Evolutionary conservation across 768 basidiomycete genomes (phyloP), one percentile per base, ranked within the genome.

Genomic region (Flagelloscypha sp.): DNA sequence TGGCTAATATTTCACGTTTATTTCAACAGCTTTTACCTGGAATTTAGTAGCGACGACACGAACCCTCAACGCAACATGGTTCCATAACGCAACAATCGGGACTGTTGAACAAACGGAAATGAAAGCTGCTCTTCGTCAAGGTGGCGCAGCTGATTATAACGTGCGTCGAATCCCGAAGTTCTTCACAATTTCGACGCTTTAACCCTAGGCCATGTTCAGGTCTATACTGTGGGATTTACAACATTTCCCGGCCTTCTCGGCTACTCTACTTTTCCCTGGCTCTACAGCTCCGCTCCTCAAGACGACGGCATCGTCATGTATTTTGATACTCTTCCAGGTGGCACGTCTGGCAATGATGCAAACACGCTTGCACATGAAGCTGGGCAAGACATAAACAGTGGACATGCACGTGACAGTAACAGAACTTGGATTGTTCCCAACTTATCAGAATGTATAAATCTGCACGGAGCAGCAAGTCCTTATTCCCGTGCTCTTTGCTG

Each of bases 331-430:
- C 43, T 63, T 7, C 62, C 63, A 3, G 59, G 55, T 8, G 68
- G 54, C 8, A 47, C 45, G 17, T 49, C 53, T 5, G 24, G 41
- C 2, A 47, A 53, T 46, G 58, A 52, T 49, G 45, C 52, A 38
- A 41, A 66, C 51, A 76, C 69, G 27, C 45, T 70, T 40, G 71
- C 66, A 10, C 75, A 77, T 48, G 75, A 77, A 51, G 66, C 63
- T 31, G 72, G 74, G 12, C 73, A 76, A n/a, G n/a, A n/a, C n/a
- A n/a, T n/a, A n/a, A n/a, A n/a, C n/a, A n/a, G n/a, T n/a, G n/a
- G n/a, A n/a, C n/a, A n/a, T n/a, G n/a, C n/a, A n/a, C n/a, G n/a
- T n/a, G n/a, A n/a, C n/a, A n/a, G n/a, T n/a, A n/a, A n/a, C n/a
- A n/a, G n/a, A n/a, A n/a, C n/a, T n/a, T n/a, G n/a, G n/a, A n/a